Base-by-base conservation (phyloP, 345 rosid species). In the Cardamine resedifolia region DNA sequence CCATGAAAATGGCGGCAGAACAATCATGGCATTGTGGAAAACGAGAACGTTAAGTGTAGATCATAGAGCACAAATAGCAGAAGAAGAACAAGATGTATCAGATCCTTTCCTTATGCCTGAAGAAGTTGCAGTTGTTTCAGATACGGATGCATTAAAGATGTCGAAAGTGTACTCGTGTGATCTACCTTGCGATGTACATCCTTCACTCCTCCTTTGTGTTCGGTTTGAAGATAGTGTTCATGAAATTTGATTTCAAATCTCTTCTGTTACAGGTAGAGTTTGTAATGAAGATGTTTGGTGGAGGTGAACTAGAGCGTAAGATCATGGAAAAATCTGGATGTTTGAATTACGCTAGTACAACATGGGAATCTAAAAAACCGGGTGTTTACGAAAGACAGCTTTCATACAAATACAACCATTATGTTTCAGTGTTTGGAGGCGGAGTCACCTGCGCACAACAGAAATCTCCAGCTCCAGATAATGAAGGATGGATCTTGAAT, bases 261-360 rank as follows among this genome's bases (percentile, higher is more conserved):
- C 5, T 33, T 61, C 15, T 44, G 4, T 21, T 78, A 80, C 89
- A 89, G 96, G 72, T 88, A 21, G 79, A 81, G 39, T 75, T 80
- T 4, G 66, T 87, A 5, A 87, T 87, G 94, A 88, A 81, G 61
- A 64, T 87, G 50, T 93, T 93, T 73, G 80, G 74, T 4, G 92
- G 97, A 53, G 92, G 96, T 74, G 82, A 75, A 39, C 38, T 85
- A 70, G 95, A 94, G 82, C 78, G 82, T 33, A 82, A 44, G 64
- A 77, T 91, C 15, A 89, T 94, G 97, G 98, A 86, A 72, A 85
- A 78, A 81, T 85, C 96, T 0, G 95, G 96, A 62, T 87, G 96
- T 75, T 83, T 85, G 28, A 77, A 72, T 69, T 91, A 94, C 38
- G 72, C 72, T 7, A 78, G 78, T 1, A 81, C 90, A 14, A 49